These are phyloP conservation scores for Diaporthe longicolla DNA, from an alignment of 2,329 filamentous ascomycete genomes.

Conservation along the genomic window DNA sequence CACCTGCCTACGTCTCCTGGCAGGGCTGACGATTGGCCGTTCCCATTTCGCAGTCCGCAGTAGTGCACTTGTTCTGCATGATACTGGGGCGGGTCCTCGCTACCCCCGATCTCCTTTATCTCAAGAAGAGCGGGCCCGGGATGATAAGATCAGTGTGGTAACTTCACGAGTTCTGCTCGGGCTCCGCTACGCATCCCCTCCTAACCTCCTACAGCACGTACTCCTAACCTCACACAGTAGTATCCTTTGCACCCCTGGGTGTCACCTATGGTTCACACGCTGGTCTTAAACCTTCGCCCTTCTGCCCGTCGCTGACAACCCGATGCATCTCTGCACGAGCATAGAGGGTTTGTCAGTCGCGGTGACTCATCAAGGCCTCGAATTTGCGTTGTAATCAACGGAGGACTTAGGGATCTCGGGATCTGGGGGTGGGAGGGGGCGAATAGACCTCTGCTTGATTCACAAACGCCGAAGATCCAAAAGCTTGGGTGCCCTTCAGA, in stretches of 20 bases:
- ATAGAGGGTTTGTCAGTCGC: too few species aligned
- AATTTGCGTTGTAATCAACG: neutral
- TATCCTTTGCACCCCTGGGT: slow-evolving; percentile 1
- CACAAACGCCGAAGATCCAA: slow-evolving; percentile 19
- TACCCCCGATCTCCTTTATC: slow-evolving; percentile 35
- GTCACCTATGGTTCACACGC: slow-evolving; percentile 7
- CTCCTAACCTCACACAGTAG: too few species aligned
- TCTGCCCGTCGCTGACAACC: neutral
- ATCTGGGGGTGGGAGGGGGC: slow-evolving; percentile 14
- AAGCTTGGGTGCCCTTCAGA: slow-evolving; percentile 21
- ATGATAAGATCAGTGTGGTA: slow-evolving; percentile 38
- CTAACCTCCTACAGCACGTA: too few species aligned
- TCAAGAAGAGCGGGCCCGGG: slow-evolving; percentile 12
- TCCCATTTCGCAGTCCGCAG: neutral
- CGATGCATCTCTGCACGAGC: neutral
- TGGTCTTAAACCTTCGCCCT: neutral
- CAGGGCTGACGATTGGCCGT: slow-evolving; percentile 25
- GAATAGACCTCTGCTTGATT: slow-evolving; percentile 4
- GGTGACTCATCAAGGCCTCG: neutral
- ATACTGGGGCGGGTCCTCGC: slow-evolving; percentile 24
- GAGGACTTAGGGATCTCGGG: slow-evolving; percentile 16
- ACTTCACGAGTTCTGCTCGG: too few species aligned
- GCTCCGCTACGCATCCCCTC: too few species aligned
- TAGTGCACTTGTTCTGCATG: slow-evolving; percentile 12
- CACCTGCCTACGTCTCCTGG: slow-evolving; percentile 14